Base-by-base conservation (phyloP, 129 eudicot genomes). In the Pseudognaphalium luteoalbum region DNA sequence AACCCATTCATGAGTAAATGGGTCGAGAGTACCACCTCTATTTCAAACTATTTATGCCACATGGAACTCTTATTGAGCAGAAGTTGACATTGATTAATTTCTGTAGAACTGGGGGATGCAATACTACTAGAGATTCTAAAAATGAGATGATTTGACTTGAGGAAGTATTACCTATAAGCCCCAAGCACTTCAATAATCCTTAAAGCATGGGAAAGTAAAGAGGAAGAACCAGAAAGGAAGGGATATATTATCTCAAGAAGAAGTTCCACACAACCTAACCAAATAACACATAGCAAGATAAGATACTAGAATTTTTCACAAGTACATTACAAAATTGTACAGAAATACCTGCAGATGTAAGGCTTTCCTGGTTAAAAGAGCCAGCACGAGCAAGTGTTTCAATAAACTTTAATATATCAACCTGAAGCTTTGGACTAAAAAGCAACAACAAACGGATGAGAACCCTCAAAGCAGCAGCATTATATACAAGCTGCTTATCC, bases 171-270 rank as follows among this genome's bases (percentile, higher is more conserved):
- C 98, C 98, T 82, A 73, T 87, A 91, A 42, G 97, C 91, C 74
- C 99, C 99, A 77, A 95, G 97, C 81, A 95, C 92, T 84, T 95
- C 95, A 44, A 95, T 90, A 81, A 91, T 95, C 83, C 85, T 87
- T 73, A 95, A 74, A 69, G 91, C 86, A 71, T 87, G 84, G 64
- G 87, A 80, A 57, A 91, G 90, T 66, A 95, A 78, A 33, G 93
- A 85, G 30, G 97, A 95, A 54, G 97, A 86, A 56, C 91, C 88
- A 11, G 88, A 88, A 68, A 95, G 88, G 75, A 91, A 89, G 56
- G 99, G 97, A 76, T 86, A 73, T 81, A 95, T 86, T 51, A 74
- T 91, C 85, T 91, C 99, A 73, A 95, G 87, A 20, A 95, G 90
- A 85, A 95, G 97, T 76, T 95, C 96, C 83, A 95, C 92, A 41